Conservation (phyloP, 176 grass and related monocot genomes). For the Dactylis glomerata region DNA sequence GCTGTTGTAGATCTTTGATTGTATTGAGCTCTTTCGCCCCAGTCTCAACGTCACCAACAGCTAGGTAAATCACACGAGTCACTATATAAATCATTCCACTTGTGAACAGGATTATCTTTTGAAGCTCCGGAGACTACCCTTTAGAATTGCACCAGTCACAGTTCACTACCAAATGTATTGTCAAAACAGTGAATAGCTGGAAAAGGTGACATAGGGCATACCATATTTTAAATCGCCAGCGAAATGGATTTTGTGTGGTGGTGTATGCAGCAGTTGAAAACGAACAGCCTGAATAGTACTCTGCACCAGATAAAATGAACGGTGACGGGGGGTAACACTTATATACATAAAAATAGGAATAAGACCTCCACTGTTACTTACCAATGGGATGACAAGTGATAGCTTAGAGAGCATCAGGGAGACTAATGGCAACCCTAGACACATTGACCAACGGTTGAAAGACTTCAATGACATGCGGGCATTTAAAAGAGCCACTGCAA, state of each 20-base stretch:
- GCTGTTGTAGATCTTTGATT: slow-evolving; percentile 57
- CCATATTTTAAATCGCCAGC: slow-evolving; percentile 89
- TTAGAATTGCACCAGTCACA: background rate
- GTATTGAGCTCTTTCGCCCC: slow-evolving; percentile 39
- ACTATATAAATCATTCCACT: slow-evolving; percentile 20
- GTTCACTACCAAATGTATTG: background rate
- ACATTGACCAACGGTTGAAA: slow-evolving; percentile 68
- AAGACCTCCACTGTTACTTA: slow-evolving; percentile 23
- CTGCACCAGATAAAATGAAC: slow-evolving; percentile 50
- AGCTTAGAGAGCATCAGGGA: slow-evolving; percentile 82
- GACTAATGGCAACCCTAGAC: slow-evolving; percentile 58
- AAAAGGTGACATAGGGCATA: slow-evolving; percentile 23
- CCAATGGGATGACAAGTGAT: slow-evolving; percentile 75
- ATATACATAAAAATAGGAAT: background rate
- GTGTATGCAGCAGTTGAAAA: slow-evolving; percentile 74
- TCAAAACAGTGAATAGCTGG: background rate
- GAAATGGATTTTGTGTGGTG: slow-evolving; percentile 77
- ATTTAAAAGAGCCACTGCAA: slow-evolving; percentile 84
- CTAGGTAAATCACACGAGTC: slow-evolving; percentile 37
- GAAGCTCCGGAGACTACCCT: slow-evolving; percentile 26
- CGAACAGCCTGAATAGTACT: slow-evolving; percentile 69
- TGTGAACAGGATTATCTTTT: slow-evolving; percentile 30
- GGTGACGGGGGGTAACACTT: background rate
- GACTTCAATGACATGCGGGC: slow-evolving; percentile 83
- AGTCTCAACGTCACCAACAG: slow-evolving; percentile 60